Evolutionary conservation across 2,329 filamentous ascomycete species (phyloP).

Genomic region (Aspergillus tanneri): DNA sequence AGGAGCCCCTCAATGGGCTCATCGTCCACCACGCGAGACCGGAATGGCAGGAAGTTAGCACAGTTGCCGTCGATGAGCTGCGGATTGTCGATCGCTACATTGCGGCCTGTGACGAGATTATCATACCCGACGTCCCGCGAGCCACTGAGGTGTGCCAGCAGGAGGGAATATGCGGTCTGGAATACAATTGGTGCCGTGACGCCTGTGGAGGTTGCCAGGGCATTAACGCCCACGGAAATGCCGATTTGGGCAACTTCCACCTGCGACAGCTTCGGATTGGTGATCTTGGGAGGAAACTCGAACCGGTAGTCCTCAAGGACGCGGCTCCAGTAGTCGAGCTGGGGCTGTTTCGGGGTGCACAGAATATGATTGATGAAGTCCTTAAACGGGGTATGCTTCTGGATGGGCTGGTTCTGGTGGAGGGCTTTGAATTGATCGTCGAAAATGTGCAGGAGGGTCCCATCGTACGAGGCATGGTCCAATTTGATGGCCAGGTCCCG

Average conservation of each 20-base stretch:
- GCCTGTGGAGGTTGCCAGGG: slow-evolving; percentile 21
- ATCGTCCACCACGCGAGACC: slow-evolving; percentile 16
- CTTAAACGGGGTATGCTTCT: slow-evolving; percentile 23
- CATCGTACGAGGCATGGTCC: slow-evolving; percentile 38
- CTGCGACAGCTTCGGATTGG: slow-evolving; percentile 11
- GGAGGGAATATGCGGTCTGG: slow-evolving; percentile 30
- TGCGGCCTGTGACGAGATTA: slow-evolving; percentile 42
- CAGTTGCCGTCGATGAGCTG: slow-evolving; percentile 40
- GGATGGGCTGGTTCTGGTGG: slow-evolving; percentile 7
- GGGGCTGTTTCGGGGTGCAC: neutral
- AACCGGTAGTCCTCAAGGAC: neutral
- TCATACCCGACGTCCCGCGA: slow-evolving; percentile 31
- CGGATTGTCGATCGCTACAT: slow-evolving; percentile 37
- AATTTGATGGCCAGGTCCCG: slow-evolving; percentile 35
- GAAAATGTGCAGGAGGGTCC: slow-evolving; percentile 40
- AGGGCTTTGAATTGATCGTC: slow-evolving; percentile 35
- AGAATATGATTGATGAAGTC: slow-evolving; percentile 27
- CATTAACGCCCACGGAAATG: neutral
- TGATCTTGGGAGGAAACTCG: slow-evolving; percentile 15
- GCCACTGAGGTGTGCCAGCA: slow-evolving; percentile 11
- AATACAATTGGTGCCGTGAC: slow-evolving; percentile 38
- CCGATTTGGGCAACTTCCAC: slow-evolving; percentile 19
- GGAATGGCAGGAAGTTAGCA: slow-evolving; percentile 41
- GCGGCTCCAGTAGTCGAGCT: slow-evolving; percentile 2
- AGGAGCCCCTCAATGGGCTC: slow-evolving; percentile 18